Conservation (phyloP, 1,284 basidiomycete species). For the Sporisorium sorghi region DNA sequence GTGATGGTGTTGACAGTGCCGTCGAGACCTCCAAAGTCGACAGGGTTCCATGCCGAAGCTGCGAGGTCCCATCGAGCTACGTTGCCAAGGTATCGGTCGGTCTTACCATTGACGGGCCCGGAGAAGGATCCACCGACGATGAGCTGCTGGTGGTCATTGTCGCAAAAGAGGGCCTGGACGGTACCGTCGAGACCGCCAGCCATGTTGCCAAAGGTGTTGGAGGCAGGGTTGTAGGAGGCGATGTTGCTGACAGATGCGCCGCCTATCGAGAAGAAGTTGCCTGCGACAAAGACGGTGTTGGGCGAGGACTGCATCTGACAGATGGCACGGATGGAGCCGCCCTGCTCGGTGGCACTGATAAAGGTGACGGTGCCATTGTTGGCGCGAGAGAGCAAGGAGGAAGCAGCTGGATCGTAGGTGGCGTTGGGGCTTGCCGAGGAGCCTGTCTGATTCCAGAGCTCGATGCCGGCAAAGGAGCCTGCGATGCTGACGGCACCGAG, state of each 20-base stretch:
- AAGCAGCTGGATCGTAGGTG: slow-evolving; percentile 51
- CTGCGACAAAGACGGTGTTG: slow-evolving; percentile 66
- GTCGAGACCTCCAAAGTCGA: slow-evolving; percentile 84
- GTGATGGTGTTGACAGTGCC: slow-evolving; percentile 84
- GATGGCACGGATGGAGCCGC: slow-evolving; percentile 67
- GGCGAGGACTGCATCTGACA: slow-evolving; percentile 58
- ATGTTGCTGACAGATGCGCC: slow-evolving; percentile 58
- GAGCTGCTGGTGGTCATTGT: slow-evolving; percentile 77
- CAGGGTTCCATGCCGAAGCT: slow-evolving; percentile 77
- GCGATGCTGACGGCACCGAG: slow-evolving; percentile 62
- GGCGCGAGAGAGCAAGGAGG: slow-evolving; percentile 61
- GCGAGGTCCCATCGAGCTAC: slow-evolving; percentile 83
- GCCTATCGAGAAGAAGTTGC: slow-evolving; percentile 66
- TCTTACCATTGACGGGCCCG: slow-evolving; percentile 62
- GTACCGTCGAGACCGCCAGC: slow-evolving; percentile 73
- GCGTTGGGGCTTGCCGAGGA: slow-evolving; percentile 46
- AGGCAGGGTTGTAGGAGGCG: slow-evolving; percentile 54
- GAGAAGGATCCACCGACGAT: slow-evolving; percentile 87
- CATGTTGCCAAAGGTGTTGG: slow-evolving; percentile 40
- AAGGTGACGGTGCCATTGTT: slow-evolving; percentile 60
- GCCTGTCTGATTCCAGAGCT: slow-evolving; percentile 55
- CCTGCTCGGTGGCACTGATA: slow-evolving; percentile 63
- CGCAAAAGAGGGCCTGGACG: slow-evolving; percentile 84
- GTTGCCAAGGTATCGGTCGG: slow-evolving; percentile 72
- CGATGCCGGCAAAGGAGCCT: slow-evolving; percentile 60